A percentile compares a stretch with the other conserved stretches of the same genome.
These are phyloP conservation scores for Fusarium palustre DNA, from an alignment of 2,329 filamentous ascomycete genomes.

Conservation along the genomic window DNA sequence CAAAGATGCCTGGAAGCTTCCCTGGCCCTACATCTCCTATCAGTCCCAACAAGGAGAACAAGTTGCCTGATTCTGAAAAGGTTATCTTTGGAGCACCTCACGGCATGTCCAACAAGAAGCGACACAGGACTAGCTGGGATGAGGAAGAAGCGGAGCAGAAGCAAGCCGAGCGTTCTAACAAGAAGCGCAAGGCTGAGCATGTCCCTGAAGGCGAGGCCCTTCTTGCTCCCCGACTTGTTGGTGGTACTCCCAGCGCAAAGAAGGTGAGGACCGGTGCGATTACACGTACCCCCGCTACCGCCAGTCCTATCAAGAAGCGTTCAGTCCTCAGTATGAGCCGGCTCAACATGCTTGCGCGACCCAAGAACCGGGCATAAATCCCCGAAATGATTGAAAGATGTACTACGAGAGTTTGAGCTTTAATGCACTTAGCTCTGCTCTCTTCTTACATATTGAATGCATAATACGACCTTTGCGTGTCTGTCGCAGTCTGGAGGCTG, in stretches of 20 bases:
- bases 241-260: conserved; percentile 53
- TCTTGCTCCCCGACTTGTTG: conserved; percentile 61
- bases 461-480: conserved; percentile 37
- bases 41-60: conserved; percentile 68
- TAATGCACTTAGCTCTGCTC: neutral
- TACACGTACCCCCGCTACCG: conserved; percentile 44
- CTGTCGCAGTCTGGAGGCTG: conserved; percentile 7
- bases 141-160: conserved; percentile 66
- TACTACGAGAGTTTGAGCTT: neutral
- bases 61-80: conserved; percentile 53
- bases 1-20: conserved; percentile 68
- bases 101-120: conserved; percentile 75
- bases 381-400: conserved; percentile 2
- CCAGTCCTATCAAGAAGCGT: conserved; percentile 65
- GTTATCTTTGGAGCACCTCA: conserved; percentile 65
- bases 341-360: conserved; percentile 70
- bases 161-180: conserved; percentile 62
- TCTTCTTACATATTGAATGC: conserved; percentile 32
- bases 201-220: conserved; percentile 65
- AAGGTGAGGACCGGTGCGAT: conserved; percentile 48
- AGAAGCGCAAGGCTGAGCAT: conserved; percentile 67
- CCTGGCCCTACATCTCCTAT: conserved; percentile 53
- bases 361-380: conserved; percentile 66
- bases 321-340: conserved; percentile 67
- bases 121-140: conserved; percentile 67